Evolutionary conservation across 2,329 filamentous ascomycete species (phyloP), one percentile per base, ranked within the genome.

Genomic region (Chaetomium strumarium): DNA sequence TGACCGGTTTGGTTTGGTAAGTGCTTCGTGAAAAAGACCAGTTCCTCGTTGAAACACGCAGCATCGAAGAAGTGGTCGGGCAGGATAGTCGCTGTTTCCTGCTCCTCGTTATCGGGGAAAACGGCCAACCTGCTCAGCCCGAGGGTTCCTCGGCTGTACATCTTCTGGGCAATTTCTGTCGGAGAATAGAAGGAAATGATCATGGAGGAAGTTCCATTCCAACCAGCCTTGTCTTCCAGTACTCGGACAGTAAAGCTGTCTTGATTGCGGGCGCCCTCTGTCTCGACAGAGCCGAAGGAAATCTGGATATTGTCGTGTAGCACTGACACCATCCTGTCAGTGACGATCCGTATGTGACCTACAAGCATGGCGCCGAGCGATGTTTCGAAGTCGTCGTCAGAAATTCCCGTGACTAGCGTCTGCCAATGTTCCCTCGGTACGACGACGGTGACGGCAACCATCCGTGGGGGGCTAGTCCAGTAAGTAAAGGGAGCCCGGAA

Each of bases 171-270:
- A 66, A 65, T 36, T 72, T 60, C 58, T 1, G 71, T 63, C 2
- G 72, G 67, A 4, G 70, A 68, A 20, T 70, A 68, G 59, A 74
- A 75, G 0, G 72, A 71, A 2, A 65, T 70, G 40, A 75, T 52
- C 16, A 77, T 58, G 1, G 71, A 58, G 5, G 71, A 68, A 0
- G 60, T 55, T 9, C 72, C 72, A 0, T 58, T 53, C 71, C 69
- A 75, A 13, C 67, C 67, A 14, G 58, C 53, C 6, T 57, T 51
- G 43, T 75, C 72, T 14, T 68, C 63, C 5, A 65, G 56, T 2
- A 75, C 53, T 0, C 55, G 50, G 17, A 73, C 49, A 7, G 59
- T 52, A n/a, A 68, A 70, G 3, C 63, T 59, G n/a, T 69, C 67
- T 6, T 60, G 55, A 1, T 65, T 56, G 5, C 55, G 55, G 5